phyloP scores from a whole-genome alignment of 805 yeast species.

The Candida coquimbonensis region DNA sequence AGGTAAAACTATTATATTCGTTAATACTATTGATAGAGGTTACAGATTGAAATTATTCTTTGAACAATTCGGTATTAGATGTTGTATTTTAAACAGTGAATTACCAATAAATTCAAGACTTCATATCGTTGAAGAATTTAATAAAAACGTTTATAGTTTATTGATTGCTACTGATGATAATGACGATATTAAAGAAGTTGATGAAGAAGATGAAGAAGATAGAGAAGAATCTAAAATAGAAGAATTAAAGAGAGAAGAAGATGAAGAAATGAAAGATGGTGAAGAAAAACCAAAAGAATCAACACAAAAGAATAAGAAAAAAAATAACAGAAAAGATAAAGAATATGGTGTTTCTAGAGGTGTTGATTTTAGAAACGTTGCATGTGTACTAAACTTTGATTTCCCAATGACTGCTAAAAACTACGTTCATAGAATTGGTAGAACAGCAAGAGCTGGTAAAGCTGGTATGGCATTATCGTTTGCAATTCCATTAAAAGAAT shows the following conservation, averaged over 20 bases:
- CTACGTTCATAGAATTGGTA: slow-evolving; percentile 89
- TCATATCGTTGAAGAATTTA: slow-evolving; percentile 93
- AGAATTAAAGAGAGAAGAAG: neutral
- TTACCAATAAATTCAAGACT: slow-evolving; percentile 87
- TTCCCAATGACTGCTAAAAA: slow-evolving; percentile 84
- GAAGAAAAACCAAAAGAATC: slow-evolving; percentile 12
- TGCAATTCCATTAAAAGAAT: slow-evolving; percentile 74
- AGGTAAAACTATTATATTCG: slow-evolving; percentile 88
- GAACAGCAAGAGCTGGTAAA: slow-evolving; percentile 97
- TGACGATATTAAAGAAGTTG: slow-evolving; percentile 47
- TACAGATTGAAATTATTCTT: slow-evolving; percentile 84
- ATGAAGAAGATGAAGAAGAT: slow-evolving; percentile 31
- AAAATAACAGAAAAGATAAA: slow-evolving; percentile 40
- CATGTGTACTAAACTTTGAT: slow-evolving; percentile 94
- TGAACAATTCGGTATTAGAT: slow-evolving; percentile 89
- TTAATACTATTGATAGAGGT: slow-evolving; percentile 91
- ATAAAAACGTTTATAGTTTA: slow-evolving; percentile 78
- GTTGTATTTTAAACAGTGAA: slow-evolving; percentile 87
- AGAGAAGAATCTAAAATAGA: slow-evolving; percentile 10
- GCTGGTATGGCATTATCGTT: slow-evolving; percentile 92
- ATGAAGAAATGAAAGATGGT: slow-evolving; percentile 3
- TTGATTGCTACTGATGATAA: slow-evolving; percentile 95
- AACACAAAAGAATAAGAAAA: slow-evolving; percentile 23
- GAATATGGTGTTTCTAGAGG: slow-evolving; percentile 97
- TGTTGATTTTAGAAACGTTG: slow-evolving; percentile 91